Base-by-base conservation (phyloP, 768 basidiomycete genomes). In the Chiua virens region DNA sequence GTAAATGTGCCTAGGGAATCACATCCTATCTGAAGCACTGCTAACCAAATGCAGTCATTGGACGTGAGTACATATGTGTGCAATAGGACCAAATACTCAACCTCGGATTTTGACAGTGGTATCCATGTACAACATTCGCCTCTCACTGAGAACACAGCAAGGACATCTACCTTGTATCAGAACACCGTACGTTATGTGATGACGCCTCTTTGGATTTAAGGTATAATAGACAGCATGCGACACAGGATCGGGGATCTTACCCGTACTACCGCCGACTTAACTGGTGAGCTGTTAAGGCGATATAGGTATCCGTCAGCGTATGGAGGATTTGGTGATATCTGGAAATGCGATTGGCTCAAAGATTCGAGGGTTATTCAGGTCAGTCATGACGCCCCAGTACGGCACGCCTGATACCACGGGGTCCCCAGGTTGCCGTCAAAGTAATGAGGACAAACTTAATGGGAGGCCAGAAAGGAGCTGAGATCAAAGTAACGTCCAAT, bases 381-480 rank as follows among this genome's bases (percentile, higher is more conserved):
- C 21, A 36, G 54, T 58, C 15, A 13, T 13, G 9, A 43, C 22
- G 9, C 14, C 10, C 11, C 11, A 4, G 14, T 15, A 17, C 8
- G 4, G 17, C 14, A 27, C 18, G 39, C 8, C 21, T 42, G 20
- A 54, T 28, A 30, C 6, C 32, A 38, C 22, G n/a, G 27, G 3
- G 36, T 41, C 18, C 15, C n/a, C 36, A 66, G 64, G 62, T 64
- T 13, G 64, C 62, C 4, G 64, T 66, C 20, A 66, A 66, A 30
- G 58, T 62, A n/a, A 53, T 63, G 32, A 53, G 64, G 45, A 63
- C 57, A 13, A 62, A 57, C 41, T 38, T 60, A 10, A 49, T 44
- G 5, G 49, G 41, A 4, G 13, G 9, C 10, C 48, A 50, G 9
- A 57, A 42, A 10, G 53, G 52, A 15, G 40, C 30, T 3, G 45